Evolutionary conservation across 2,329 filamentous ascomycete species (phyloP).

Genomic region (Tolypocladium cylindrosporum): DNA sequence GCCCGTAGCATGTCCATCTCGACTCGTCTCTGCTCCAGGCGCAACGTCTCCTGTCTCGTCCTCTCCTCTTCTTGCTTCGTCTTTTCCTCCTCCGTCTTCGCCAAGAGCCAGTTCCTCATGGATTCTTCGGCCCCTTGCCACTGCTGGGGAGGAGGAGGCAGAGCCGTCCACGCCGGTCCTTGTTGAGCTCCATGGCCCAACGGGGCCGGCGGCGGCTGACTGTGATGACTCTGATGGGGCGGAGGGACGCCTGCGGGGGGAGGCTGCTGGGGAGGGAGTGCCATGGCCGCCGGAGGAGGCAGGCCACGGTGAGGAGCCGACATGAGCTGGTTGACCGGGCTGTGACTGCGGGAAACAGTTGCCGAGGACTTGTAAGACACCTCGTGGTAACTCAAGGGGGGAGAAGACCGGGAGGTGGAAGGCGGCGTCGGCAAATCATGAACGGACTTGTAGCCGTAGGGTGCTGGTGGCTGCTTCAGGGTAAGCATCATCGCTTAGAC

Average conservation of each 20-base stretch:
- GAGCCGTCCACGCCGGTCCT: conserved; percentile 35
- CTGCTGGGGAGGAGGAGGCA: conserved; percentile 54
- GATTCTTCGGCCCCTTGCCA: conserved; percentile 61
- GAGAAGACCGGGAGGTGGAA: conserved; percentile 43
- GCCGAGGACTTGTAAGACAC: conserved; percentile 28
- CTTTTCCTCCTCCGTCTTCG: conserved; percentile 65
- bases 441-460: conserved; percentile 49
- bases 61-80: conserved; percentile 67
- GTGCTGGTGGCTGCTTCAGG: conserved; percentile 47
- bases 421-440: conserved; percentile 53
- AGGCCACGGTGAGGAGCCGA: conserved; percentile 59
- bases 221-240: conserved; percentile 14
- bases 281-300: conserved; percentile 58
- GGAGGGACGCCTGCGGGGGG: conserved; percentile 15
- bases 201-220: conserved; percentile 13
- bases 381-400: conserved; percentile 42
- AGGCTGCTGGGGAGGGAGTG: conserved; percentile 40
- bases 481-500: conserved; percentile 46
- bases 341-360: conserved; percentile 31
- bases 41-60: conserved; percentile 52
- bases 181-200: conserved; percentile 18
- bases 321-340: conserved; percentile 48
- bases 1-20: conserved; percentile 65
- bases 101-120: conserved; percentile 61
- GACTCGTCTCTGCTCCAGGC: conserved; percentile 61